phyloP scores from a whole-genome alignment of 2,329 filamentous ascomycete species.

The Aspergillus awamori region DNA sequence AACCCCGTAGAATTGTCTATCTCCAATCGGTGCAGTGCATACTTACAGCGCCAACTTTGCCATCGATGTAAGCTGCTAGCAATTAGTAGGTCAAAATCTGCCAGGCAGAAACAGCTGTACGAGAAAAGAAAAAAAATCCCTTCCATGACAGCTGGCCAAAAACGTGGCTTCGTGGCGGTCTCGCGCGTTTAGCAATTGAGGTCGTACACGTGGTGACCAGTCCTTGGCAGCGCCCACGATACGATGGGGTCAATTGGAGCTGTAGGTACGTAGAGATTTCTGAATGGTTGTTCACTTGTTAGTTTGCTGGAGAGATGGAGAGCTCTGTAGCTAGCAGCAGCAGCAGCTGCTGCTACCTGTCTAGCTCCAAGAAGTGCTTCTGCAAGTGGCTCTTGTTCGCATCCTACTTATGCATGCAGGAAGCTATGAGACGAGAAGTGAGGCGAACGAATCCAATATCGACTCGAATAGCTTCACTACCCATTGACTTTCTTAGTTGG shows the following conservation, averaged over 20 bases:
- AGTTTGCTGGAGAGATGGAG: neutral
- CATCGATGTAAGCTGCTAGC: neutral
- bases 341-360: neutral
- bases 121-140: neutral
- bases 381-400: constrained; percentile 4
- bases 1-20: neutral
- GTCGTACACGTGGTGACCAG: constrained; percentile 1
- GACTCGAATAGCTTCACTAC: neutral
- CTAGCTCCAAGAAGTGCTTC: neutral
- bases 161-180: constrained; percentile 9
- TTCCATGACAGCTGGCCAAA: neutral
- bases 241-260: constrained; percentile 1
- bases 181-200: neutral
- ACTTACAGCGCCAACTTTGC: neutral
- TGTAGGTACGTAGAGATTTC: no score
- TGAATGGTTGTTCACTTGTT: neutral
- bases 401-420: neutral
- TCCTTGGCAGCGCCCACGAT: neutral
- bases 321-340: neutral
- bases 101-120: neutral
- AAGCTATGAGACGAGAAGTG: constrained; percentile 1
- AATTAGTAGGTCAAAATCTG: neutral
- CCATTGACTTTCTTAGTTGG: neutral
- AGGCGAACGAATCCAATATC: neutral
- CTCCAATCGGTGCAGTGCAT: neutral